Base-by-base conservation (phyloP, 1,284 basidiomycete genomes). In the Xerocomus nothofagi region DNA sequence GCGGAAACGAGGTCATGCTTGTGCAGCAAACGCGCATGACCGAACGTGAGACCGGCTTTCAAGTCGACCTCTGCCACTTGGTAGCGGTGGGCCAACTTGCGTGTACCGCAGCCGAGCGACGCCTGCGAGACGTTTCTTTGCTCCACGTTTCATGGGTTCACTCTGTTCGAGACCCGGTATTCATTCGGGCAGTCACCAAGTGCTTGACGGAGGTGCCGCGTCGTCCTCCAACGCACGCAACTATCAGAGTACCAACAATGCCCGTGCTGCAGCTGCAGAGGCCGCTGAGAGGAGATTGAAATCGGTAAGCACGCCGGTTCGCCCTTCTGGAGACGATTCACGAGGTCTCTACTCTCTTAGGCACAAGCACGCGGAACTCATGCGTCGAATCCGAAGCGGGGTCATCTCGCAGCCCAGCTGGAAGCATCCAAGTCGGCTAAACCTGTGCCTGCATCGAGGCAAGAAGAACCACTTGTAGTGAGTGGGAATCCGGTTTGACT, bases 251-350 rank as follows among this genome's bases (percentile, higher is more conserved):
- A 55, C 53, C 40, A 54, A 67, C 59, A 71, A 84, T 72, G 75
- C 77, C 62, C 78, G 84, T 61, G 63, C 70, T 37, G 86, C 85
- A 57, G 81, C 83, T 52, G 81, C 83, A 60, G 80, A 79, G 64
- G 86, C 86, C 49, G 86, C 86, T 51, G 86, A 88, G 67, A 75
- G 77, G 62, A 74, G 86, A 60, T 57, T 78, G 65, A 74, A 82
- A 69, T 76, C 76, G 65, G 85, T 87, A 58, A 67, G 82, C 71
- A 44, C 52, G 31, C 42, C 42, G 43, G 45, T 32, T 48, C 27
- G 33, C 32, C 42, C 41, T 53, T 62, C 49, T 49, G 36, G 42
- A 46, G 48, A 44, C 33, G 58, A 58, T 61, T 57, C 58, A 58
- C 58, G 47, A 39, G 27, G 52, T 44, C 41, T 39, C 12, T 29